Base-by-base conservation (phyloP, 2,329 filamentous ascomycete genomes). In the Cladosporium sp. region DNA sequence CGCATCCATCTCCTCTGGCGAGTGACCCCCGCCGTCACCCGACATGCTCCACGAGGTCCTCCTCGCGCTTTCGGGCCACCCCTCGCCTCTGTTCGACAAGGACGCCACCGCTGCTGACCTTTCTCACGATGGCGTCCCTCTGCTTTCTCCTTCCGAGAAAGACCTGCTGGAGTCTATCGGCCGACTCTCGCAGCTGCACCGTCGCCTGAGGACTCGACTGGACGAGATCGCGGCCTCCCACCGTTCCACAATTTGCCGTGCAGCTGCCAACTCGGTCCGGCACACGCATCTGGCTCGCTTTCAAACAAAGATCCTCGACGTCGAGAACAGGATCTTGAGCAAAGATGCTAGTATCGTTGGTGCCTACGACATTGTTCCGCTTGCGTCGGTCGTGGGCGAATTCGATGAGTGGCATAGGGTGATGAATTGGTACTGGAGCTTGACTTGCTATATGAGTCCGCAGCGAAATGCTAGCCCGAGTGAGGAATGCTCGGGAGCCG, bases 41-140 rank as follows among this genome's bases (percentile, higher is more conserved):
- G 22, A 28, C 61, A 98, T 98, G 93, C 87, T 98, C 70, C 93
- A 97, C 81, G 93, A 98, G 78, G 89, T 98, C 75, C 84, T 97
- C 72, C 85, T 98, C 72, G 92, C 91, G 70, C 84, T 97, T 72
- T 95, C 91, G 64, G 92, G 93, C 61, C 89, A 97, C 73, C 86
- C 88, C 59, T 96, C 92, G 59, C 86, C 90, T 61, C 82, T 97
- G 67, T 87, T 96, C 74, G 80, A 81, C 71, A 63, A 70, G 75
- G 73, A 65, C 70, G 72, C 62, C 68, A 75, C 63, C 72, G 18
- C 38, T 49, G 32, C 16, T n/a, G 32, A 46, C 34, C 33, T 43
- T 57, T 37, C 50, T 55, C 61, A 72, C 58, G 68, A 74, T 56
- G 72, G 76, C 55, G 69, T 74, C 28, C 69, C 81, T 49, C 32